Evolutionary conservation across 2,329 filamentous ascomycete genomes (phyloP).

Genomic region (Sphaerulina musiva): DNA sequence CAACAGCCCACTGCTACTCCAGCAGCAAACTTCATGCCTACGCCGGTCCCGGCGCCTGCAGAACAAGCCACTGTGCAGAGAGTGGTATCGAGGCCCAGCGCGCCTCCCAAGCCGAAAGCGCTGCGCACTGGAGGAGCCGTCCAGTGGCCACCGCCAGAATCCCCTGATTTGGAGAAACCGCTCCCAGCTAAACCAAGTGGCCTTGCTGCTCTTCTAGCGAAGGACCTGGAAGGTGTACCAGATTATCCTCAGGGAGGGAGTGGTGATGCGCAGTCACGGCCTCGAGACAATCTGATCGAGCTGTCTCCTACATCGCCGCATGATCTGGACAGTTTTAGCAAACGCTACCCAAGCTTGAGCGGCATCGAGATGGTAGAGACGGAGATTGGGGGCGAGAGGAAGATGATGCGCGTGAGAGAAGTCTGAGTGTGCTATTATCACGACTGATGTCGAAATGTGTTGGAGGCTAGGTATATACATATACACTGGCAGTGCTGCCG

Average conservation of each 20-base stretch:
- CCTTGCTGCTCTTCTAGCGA: conserved; percentile 34
- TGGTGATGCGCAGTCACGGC: conserved; percentile 5
- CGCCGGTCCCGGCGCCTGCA: conserved; percentile 2
- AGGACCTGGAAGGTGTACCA: conserved; percentile 35
- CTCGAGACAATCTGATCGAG: conserved; percentile 9
- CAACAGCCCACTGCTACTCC: conserved; percentile 12
- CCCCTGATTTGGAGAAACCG: conserved; percentile 7
- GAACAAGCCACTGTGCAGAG: conserved; percentile 15
- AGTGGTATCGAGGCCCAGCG: conserved; percentile 43
- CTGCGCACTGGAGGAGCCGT: conserved; percentile 43
- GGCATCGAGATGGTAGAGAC: conserved; percentile 78
- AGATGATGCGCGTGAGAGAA: conserved; percentile 14
- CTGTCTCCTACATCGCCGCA: conserved; percentile 6
- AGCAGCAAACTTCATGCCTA: conserved; percentile 3
- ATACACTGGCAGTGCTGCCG: too few relatives aligned
- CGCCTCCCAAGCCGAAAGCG: conserved; percentile 57
- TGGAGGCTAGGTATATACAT: too few relatives aligned
- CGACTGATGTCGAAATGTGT: too few relatives aligned
- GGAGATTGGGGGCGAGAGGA: conserved; percentile 22
- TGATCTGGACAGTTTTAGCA: conserved; percentile 55
- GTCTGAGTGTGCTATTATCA: conserved; percentile 1
- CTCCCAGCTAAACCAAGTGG: conserved; percentile 15
- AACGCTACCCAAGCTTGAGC: conserved; percentile 77
- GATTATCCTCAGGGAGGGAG: conserved; percentile 27
- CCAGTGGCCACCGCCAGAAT: conserved; percentile 18